These are phyloP conservation scores for Omphalotus guepiniiformis DNA, from an alignment of 768 basidiomycete species.

Conservation along the genomic window DNA sequence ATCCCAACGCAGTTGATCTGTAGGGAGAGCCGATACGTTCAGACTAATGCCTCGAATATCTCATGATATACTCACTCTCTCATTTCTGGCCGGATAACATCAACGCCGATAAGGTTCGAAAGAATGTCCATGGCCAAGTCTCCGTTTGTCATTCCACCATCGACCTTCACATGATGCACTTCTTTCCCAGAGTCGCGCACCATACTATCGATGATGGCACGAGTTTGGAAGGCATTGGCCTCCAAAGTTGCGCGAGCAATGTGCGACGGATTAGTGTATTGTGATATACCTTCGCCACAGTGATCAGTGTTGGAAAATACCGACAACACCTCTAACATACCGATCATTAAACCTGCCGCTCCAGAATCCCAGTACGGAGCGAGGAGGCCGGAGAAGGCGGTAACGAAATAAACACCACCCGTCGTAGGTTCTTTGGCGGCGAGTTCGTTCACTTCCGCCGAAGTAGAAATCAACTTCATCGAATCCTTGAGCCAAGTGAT, in stretches of 20 bases:
- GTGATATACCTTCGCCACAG: conserved; percentile 54
- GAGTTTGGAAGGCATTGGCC: conserved; percentile 94
- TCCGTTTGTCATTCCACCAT: conserved; percentile 96
- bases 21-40: too few relatives aligned
- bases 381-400: conserved; percentile 92
- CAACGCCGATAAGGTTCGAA: conserved; percentile 88
- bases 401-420: conserved; percentile 94
- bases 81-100: conserved; percentile 92
- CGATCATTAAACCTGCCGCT: conserved; percentile 86
- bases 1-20: conserved; percentile 95
- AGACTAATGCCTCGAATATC: too few relatives aligned
- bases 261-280: conserved; percentile 88
- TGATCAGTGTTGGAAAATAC: not conserved
- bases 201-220: conserved; percentile 95
- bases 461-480: conserved; percentile 74
- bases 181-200: conserved; percentile 77
- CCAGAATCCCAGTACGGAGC: conserved; percentile 99
- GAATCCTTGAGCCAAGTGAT: conserved; percentile 97
- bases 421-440: conserved; percentile 73
- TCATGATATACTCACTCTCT: conserved; percentile 80
- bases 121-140: conserved; percentile 84
- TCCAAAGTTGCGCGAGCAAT: conserved; percentile 94
- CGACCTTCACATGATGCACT: conserved; percentile 86
- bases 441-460: conserved; percentile 80
- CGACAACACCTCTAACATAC: conserved; percentile 27